Evolutionary conservation across 495 filamentous ascomycete genomes (phyloP), one percentile per base, ranked within the genome.

Genomic region (Aspergillus coremiiformis): DNA sequence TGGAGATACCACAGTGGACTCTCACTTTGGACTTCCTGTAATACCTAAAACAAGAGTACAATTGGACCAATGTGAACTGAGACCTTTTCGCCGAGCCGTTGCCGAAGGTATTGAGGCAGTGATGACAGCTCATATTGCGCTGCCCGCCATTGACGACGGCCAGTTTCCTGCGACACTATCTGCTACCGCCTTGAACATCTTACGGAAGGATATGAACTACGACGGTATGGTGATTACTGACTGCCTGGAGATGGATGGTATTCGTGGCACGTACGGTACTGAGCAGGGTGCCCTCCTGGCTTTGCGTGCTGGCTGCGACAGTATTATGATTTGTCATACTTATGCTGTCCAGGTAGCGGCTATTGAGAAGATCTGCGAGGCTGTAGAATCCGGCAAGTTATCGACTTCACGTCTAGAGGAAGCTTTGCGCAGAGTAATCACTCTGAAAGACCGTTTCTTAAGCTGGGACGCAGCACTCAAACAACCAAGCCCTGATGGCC

Each of bases 311-410:
- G 75, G 75, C n/a, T 71, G 68, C 44, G 75, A 78, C 35, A 75
- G 74, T 29, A 62, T 74, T 12, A 77, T 77, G 74, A 64, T 78
- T 10, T 78, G 74, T 48, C 75, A 78, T 55, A 78, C 75, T 7
- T 75, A 70, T 48, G 57, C 61, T 10, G 72, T 71, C 22, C 75
- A 78, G 45, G 60, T 73, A 10, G 67, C 54, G 4, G 71, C 75
- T 3, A 73, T 78, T 22, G 63, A 69, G 37, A 54, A 60, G 17
- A 66, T 78, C 1, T 57, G 63, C 33, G 51, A 72, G 48, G 75
- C 74, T 10, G 58, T 77, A 1, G 51, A 67, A 37, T 66, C 66
- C 30, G 74, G 72, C 5, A 50, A 60, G 5, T 48, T 78, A 26
- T 47, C 60, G 1, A 20, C 52, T 33, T 55, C 60, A 3, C 62